Percentiles rank a stretch among this genome's conserved stretches.
phyloP scores from a whole-genome alignment of 139 green algal species.

The Chlorella sp. region DNA sequence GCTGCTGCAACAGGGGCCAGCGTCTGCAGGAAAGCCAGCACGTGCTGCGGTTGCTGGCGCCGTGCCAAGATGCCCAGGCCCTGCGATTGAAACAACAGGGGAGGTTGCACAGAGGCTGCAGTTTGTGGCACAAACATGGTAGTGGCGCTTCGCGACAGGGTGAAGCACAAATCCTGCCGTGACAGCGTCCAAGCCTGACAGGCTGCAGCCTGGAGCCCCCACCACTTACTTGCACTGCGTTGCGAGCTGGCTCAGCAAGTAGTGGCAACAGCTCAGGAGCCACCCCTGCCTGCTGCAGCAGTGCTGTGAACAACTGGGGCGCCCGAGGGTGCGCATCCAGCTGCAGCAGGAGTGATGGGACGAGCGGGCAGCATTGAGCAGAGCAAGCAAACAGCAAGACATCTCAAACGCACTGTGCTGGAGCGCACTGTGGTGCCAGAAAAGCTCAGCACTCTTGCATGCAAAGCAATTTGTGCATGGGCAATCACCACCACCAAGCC shows the following conservation, averaged over 20 bases:
- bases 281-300: slow-evolving; percentile 71
- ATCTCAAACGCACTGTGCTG: background rate
- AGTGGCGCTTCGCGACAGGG: too few relatives aligned
- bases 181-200: too few relatives aligned
- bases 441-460: too few relatives aligned
- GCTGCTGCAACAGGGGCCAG: slow-evolving; percentile 50
- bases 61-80: slow-evolving; percentile 72
- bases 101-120: too few relatives aligned
- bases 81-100: too few relatives aligned
- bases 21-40: slow-evolving; percentile 64
- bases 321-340: slow-evolving; percentile 46
- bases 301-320: slow-evolving; percentile 76
- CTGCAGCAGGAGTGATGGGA: background rate
- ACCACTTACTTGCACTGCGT: slow-evolving; percentile 54
- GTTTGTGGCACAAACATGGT: too few relatives aligned
- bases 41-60: slow-evolving; percentile 58
- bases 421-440: background rate
- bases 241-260: slow-evolving; percentile 76
- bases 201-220: background rate
- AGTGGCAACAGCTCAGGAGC: slow-evolving; percentile 75
- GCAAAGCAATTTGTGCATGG: too few relatives aligned
- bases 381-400: background rate
- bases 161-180: too few relatives aligned
- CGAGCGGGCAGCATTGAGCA: too few relatives aligned
- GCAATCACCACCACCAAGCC: background rate